A percentile compares a stretch with the other conserved stretches of the same genome.
phyloP scores from a whole-genome alignment of 768 basidiomycete species.

The Cubamyces lactineus region DNA sequence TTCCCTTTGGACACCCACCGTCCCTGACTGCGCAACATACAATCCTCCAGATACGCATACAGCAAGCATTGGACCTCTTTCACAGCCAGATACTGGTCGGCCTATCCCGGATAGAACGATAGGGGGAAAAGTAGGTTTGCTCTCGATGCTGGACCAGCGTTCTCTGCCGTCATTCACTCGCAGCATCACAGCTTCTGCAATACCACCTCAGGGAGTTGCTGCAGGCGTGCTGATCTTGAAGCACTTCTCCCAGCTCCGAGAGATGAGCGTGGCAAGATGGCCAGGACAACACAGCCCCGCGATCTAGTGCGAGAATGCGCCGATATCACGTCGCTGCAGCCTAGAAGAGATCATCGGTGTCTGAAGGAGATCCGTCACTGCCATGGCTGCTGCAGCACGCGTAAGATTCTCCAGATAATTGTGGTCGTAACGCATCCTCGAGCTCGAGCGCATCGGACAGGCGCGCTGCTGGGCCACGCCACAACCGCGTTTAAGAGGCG shows the following conservation, averaged over 20 bases:
- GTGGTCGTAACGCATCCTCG: not conserved
- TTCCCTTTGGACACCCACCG: no score
- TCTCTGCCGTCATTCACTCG: conserved; percentile 3
- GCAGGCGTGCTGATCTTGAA: conserved; percentile 2
- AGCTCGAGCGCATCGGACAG: not conserved
- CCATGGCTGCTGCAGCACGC: not conserved
- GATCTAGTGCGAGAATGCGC: conserved; percentile 11
- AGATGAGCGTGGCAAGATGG: not conserved
- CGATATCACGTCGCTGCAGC: conserved; percentile 1
- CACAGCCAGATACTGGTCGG: not conserved
- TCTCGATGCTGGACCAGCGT: not conserved
- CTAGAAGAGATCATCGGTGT: conserved; percentile 3
- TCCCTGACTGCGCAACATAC: no score
- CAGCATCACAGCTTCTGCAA: not conserved
- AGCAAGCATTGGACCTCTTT: not conserved
- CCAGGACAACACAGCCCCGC: not conserved
- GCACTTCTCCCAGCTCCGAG: not conserved
- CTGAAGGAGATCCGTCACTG: not conserved
- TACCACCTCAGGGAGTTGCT: not conserved
- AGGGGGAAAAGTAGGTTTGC: not conserved
- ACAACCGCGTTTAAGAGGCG: conserved; percentile 29
- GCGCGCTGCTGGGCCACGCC: conserved; percentile 18
- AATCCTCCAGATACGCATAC: no score
- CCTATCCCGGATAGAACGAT: not conserved
- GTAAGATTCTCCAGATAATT: no score